phyloP scores from a whole-genome alignment of 192 early-diverging fungal species.

The Linnemannia elongata region DNA sequence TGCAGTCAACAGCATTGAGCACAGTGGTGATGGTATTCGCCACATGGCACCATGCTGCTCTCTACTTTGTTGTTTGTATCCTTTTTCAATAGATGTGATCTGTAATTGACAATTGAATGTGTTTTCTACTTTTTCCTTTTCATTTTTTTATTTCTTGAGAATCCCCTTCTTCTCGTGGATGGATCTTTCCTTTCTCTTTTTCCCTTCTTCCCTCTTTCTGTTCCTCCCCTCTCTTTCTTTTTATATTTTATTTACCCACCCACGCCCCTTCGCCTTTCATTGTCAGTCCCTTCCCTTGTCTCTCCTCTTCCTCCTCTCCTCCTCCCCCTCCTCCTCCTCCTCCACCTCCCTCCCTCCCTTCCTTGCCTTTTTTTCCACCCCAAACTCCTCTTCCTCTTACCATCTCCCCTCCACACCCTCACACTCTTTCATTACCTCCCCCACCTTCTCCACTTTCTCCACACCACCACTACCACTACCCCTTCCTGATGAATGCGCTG shows the following conservation, averaged over 20 bases:
- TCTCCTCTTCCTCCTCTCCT: not conserved
- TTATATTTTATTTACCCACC: not conserved
- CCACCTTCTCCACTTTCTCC: not conserved
- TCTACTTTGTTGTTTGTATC: not conserved
- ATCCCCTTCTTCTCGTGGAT: not conserved
- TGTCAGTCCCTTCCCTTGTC: not conserved
- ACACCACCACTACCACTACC: not conserved
- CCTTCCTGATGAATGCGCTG: slow-evolving; percentile 47
- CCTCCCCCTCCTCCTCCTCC: not conserved
- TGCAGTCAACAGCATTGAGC: too few species aligned
- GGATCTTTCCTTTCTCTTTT: not conserved
- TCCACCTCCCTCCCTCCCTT: not conserved
- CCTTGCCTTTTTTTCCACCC: not conserved
- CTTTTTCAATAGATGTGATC: not conserved
- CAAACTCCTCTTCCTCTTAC: not conserved
- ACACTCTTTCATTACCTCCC: not conserved
- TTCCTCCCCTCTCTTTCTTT: not conserved
- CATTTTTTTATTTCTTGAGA: not conserved
- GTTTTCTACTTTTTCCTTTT: slow-evolving; percentile 2
- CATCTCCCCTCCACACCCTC: not conserved
- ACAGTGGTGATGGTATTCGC: not conserved
- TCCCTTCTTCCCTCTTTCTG: not conserved
- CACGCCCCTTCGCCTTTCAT: not conserved
- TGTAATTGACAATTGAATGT: not conserved
- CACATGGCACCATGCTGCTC: slow-evolving; percentile 2